Percentiles rank a stretch among this genome's conserved stretches.
Evolutionary conservation across 2,329 filamentous ascomycete genomes (phyloP).

Genomic region (Sporothrix humicola): DNA sequence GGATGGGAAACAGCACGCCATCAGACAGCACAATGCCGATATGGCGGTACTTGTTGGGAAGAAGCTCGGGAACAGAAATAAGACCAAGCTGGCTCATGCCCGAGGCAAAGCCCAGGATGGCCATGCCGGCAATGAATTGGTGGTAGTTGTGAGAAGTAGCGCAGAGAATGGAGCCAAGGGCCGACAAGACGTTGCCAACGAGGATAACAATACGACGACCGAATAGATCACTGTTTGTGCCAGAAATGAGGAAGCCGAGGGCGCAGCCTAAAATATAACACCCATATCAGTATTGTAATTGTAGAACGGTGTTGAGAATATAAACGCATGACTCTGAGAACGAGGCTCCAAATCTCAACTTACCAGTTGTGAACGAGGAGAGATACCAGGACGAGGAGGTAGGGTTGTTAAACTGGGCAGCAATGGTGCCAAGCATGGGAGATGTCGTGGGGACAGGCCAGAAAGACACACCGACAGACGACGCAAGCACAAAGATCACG

Average conservation of each 20-base stretch:
- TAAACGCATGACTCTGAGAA: too few species aligned
- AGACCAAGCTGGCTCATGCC: conserved; percentile 54
- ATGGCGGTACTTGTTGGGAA: conserved; percentile 57
- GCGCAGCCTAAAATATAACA: not conserved
- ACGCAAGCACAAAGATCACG: conserved; percentile 11
- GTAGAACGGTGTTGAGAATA: too few species aligned
- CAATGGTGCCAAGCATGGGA: conserved; percentile 8
- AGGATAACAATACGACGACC: conserved; percentile 55
- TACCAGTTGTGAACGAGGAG: conserved; percentile 3
- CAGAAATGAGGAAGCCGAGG: conserved; percentile 49
- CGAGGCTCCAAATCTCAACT: not conserved
- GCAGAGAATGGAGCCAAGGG: conserved; percentile 49
- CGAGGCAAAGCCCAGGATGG: conserved; percentile 52
- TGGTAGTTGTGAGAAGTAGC: conserved; percentile 49
- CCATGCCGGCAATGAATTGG: conserved; percentile 48
- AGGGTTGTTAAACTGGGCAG: not conserved
- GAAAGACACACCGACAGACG: conserved; percentile 4
- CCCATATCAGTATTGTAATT: too few species aligned
- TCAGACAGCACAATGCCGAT: conserved; percentile 52
- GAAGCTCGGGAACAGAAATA: conserved; percentile 54
- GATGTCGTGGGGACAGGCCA: conserved; percentile 1
- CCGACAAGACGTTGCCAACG: conserved; percentile 49
- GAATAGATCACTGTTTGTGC: conserved; percentile 55
- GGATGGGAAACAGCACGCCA: conserved; percentile 50
- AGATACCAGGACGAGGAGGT: conserved; percentile 1